A percentile compares a stretch with the other conserved stretches of the same genome.
Conservation (phyloP, 768 basidiomycete species). For the Lactifluus pinguis region DNA sequence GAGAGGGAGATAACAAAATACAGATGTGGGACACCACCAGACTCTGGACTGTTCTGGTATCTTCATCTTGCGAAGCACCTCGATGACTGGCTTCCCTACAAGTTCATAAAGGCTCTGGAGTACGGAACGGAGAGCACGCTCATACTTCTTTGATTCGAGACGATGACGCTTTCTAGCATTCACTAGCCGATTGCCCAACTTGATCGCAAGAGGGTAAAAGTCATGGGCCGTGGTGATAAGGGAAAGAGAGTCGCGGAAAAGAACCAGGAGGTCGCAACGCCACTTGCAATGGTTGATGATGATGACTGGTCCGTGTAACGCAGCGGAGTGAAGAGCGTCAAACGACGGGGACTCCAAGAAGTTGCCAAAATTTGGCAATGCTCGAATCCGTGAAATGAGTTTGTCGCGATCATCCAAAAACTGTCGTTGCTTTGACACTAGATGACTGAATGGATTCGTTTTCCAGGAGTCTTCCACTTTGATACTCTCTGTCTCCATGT, state of each 20-base stretch:
- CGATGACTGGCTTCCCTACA: not conserved
- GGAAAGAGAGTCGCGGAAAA: not conserved
- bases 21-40: not conserved
- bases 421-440: not conserved
- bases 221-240: not conserved
- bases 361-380: not conserved
- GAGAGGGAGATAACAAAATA: not conserved
- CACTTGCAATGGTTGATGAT: not conserved
- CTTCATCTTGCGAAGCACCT: not conserved
- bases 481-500: not conserved
- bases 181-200: not conserved
- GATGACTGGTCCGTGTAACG: constrained; percentile 2
- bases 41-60: not conserved
- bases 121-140: not conserved
- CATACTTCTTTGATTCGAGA: not conserved
- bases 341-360: not conserved
- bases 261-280: constrained; percentile 3
- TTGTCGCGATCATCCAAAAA: not conserved
- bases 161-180: not conserved
- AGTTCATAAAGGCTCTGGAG: not conserved
- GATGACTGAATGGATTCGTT: not conserved
- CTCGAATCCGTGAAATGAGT: not conserved
- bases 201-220: not conserved
- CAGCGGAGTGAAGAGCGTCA: not conserved
- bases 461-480: not conserved